phyloP scores from a whole-genome alignment of 305 asterid genomes.

The Fraxinus baroniana region DNA sequence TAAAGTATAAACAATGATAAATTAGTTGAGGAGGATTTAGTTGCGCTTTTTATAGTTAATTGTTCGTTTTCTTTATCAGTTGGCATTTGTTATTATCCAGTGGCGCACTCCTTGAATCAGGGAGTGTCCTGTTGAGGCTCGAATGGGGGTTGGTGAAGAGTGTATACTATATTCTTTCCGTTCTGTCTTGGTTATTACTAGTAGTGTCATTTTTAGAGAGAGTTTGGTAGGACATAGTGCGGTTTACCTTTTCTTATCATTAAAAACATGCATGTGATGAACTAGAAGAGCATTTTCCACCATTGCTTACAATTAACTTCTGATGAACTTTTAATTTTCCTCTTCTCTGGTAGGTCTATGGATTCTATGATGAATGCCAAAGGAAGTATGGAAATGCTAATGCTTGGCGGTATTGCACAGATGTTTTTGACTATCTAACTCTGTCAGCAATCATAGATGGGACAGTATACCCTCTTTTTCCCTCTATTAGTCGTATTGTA shows the following conservation, averaged over 20 bases:
- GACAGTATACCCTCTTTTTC: conserved; percentile 55
- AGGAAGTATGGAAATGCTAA: conserved; percentile 97
- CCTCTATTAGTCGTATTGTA: conserved; percentile 1
- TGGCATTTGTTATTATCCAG: not conserved
- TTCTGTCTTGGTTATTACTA: not conserved
- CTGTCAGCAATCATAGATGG: conserved; percentile 95
- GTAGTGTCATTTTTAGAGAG: conserved; percentile 12
- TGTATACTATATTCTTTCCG: not conserved
- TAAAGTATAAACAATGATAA: not conserved
- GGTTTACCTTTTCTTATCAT: not conserved
- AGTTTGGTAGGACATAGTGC: not conserved
- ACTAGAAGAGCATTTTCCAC: conserved; percentile 9
- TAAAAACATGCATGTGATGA: conserved; percentile 7
- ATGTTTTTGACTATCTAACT: conserved; percentile 94
- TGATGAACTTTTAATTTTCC: conserved; percentile 15
- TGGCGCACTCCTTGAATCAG: not conserved
- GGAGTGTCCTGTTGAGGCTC: not conserved
- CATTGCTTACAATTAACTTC: conserved; percentile 3
- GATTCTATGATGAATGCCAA: conserved; percentile 98
- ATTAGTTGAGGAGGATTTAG: not conserved
- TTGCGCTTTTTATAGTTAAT: not conserved
- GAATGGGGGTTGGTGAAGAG: not conserved
- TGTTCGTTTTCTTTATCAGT: not conserved
- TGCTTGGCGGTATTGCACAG: conserved; percentile 99
- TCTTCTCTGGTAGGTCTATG: conserved; percentile 69